Conservation (phyloP, 345 rosid genomes). For the Hypericum perforatum region DNA sequence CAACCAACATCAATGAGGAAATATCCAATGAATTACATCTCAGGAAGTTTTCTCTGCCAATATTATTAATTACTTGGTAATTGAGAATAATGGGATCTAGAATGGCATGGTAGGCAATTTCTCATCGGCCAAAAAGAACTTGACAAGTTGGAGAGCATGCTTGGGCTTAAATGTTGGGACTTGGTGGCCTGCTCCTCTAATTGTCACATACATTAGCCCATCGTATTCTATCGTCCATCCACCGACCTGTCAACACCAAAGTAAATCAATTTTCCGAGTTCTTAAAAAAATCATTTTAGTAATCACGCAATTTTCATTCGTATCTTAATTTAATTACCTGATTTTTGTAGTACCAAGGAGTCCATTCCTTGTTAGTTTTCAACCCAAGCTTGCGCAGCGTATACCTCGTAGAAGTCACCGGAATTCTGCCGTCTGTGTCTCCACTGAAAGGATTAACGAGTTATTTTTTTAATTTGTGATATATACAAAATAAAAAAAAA, state of each 20-base stretch:
- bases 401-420: slow-evolving; percentile 63
- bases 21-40: too few species aligned
- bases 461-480: too few species aligned
- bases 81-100: too few species aligned
- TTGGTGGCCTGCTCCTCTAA: slow-evolving; percentile 18
- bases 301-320: not conserved
- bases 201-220: slow-evolving; percentile 10
- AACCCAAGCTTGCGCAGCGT: slow-evolving; percentile 62
- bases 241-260: slow-evolving; percentile 34
- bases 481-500: too few species aligned
- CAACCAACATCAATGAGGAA: too few species aligned
- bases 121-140: too few species aligned
- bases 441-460: slow-evolving; percentile 33
- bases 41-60: too few species aligned
- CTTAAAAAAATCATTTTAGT: not conserved
- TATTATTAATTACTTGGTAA: too few species aligned
- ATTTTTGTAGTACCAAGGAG: slow-evolving; percentile 52
- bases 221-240: slow-evolving; percentile 40
- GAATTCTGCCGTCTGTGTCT: slow-evolving; percentile 86
- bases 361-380: slow-evolving; percentile 48
- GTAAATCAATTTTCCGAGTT: too few species aligned
- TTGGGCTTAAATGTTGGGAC: slow-evolving; percentile 22
- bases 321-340: slow-evolving; percentile 28
- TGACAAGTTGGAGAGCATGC: too few species aligned
- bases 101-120: too few species aligned